Evolutionary conservation across 2,329 filamentous ascomycete genomes (phyloP).

Genomic region (Tolypocladium endophyticum): DNA sequence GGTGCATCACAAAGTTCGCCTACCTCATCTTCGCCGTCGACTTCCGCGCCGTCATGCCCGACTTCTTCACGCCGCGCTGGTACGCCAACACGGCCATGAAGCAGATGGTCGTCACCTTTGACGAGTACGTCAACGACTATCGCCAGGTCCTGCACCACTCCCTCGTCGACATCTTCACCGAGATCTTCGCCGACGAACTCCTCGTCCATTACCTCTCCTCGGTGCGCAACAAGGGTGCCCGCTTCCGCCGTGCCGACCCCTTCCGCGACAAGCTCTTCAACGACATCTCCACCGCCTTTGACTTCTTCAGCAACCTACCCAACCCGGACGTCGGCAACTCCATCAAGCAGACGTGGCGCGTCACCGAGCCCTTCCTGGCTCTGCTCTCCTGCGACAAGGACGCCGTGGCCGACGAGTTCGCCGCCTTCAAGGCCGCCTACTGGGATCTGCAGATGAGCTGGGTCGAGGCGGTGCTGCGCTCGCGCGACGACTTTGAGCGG

Average conservation of each 20-base stretch:
- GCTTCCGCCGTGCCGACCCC: constrained; percentile 76
- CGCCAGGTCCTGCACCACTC: constrained; percentile 73
- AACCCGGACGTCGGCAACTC: constrained; percentile 57
- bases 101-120: constrained; percentile 87
- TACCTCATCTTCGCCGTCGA: constrained; percentile 83
- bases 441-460: constrained; percentile 93
- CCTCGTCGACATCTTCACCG: constrained; percentile 81
- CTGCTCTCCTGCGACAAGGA: constrained; percentile 70
- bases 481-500: constrained; percentile 88
- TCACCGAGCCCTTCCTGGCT: constrained; percentile 72
- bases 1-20: constrained; percentile 82
- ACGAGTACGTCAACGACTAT: constrained; percentile 91
- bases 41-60: constrained; percentile 70
- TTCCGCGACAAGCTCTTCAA: constrained; percentile 91
- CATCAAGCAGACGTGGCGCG: constrained; percentile 88
- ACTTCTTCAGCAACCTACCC: constrained; percentile 68
- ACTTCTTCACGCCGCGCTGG: constrained; percentile 89
- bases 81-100: constrained; percentile 81
- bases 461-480: constrained; percentile 84
- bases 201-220: constrained; percentile 74
- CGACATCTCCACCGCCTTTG: constrained; percentile 82
- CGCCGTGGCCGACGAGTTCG: constrained; percentile 66
- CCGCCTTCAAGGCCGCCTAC: constrained; percentile 72
- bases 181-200: constrained; percentile 86
- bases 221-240: constrained; percentile 82